Evolutionary conservation across 257 asterid species (phyloP), one percentile per base, ranked within the genome.

Genomic region (Mentha longifolia): DNA sequence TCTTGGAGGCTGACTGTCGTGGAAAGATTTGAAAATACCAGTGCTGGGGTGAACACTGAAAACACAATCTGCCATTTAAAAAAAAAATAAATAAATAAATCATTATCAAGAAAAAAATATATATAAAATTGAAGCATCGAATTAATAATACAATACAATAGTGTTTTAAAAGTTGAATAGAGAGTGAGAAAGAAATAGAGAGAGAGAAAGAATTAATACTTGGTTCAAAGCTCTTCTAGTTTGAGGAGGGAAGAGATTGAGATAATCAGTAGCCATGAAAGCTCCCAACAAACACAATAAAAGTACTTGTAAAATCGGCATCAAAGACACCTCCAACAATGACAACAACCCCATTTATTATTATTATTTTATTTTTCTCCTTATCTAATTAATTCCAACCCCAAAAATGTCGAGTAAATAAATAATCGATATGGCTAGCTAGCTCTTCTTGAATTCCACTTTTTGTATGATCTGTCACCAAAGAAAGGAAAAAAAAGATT

Each of bases 291-390:
- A 6, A 55, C 97, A 81, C 39, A 93, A 66, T 6, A 93, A 39
- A 13, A 93, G 85, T 17, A 93, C 90, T 70, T 93, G 94, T 22
- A 93, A 0, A 39, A 91, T 86, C 64, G 98, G 98, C 97, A 89
- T 93, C 11, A 96, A 83, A 45, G 98, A 89, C 89, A 85, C 96
- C 72, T 84, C 89, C 56, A 93, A 80, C 57, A 93, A 64, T 8
- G 91, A 74, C 80, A 75, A 79, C 61, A 93, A 72, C 16, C 96
- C 97, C 97, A 93, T 35, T 35, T 33, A n/a, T n/a, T n/a, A n/a
- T n/a, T n/a, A n/a, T n/a, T n/a, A 33, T 56, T 1, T 43, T 16
- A 25, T 20, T 9, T 54, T 54, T 11, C 12, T 4, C 0, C 14
- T 20, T 9, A 9, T 2, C 9, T 22, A 16, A 20, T 20, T 10